Base-by-base conservation (phyloP, 768 basidiomycete species). In the Mycena indigotica region DNA sequence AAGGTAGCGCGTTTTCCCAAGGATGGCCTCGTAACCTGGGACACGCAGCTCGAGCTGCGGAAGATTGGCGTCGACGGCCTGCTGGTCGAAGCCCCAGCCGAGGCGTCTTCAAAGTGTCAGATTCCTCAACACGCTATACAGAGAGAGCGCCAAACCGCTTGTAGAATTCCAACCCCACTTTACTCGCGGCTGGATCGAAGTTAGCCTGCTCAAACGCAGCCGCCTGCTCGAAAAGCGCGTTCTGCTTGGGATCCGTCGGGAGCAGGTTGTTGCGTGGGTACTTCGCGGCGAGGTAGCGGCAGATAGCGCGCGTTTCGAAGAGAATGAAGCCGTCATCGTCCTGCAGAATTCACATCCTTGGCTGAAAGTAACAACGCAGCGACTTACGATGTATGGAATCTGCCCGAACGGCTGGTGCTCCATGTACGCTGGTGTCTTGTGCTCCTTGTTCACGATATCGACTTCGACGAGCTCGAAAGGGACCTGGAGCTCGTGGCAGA, bases 271-370 rank as follows among this genome's bases (percentile, higher is more conserved):
- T 8, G 6, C 10, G 13, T 4, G 71, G 65, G 53, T 80, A 73
- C 63, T 80, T 82, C 46, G 64, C 65, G 48, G 72, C 73, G 60
- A 82, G 52, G 66, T 83, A 84, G 26, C 78, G 75, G 15, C 56
- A 60, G 50, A 84, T 80, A 0, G 80, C 79, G 44, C 81, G 77
- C 13, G 73, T 72, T 60, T 81, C 81, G 67, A 73, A 82, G 23
- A 85, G 57, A 52, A 72, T 66, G 63, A 83, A 75, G 13, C 79
- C 81, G 29, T 77, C 77, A 19, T 82, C 80, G 53, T 77, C 62
- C 73, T 73, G 15, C 21, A n/a, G 16, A 23, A 10, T 21, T 10
- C 2, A 6, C 15, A 39, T 21, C 28, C 2, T 1, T 17, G 49
- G 60, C 2, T 38, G 10, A 10, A 10, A 44, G 3, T 13, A 4